phyloP scores from a whole-genome alignment of 2,329 filamentous ascomycete genomes.

The Venturia carpophila region DNA sequence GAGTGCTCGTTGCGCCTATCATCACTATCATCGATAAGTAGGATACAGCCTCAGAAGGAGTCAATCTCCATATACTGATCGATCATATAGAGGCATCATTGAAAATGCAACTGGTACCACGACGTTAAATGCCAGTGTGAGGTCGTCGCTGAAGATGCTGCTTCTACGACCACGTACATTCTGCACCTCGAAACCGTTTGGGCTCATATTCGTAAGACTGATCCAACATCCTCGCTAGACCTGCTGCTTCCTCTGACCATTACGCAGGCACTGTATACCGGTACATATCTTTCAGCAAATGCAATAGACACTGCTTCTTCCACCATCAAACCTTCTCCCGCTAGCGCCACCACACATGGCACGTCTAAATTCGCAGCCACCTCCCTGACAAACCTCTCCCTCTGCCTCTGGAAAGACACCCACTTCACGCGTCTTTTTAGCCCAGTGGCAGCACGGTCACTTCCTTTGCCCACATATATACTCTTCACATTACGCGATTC shows the following conservation, averaged over 20 bases:
- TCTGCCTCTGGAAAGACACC: conserved; percentile 86
- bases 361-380: conserved; percentile 74
- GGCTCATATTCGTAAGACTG: conserved; percentile 47
- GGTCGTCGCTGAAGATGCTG: conserved; percentile 49
- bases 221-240: neutral
- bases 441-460: conserved; percentile 43
- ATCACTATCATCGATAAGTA: conserved; percentile 86
- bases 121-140: conserved; percentile 53
- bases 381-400: conserved; percentile 70
- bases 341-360: conserved; percentile 59
- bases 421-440: conserved; percentile 79
- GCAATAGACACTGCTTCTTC: conserved; percentile 70
- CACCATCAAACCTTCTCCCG: conserved; percentile 43
- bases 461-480: conserved; percentile 63
- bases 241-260: conserved; percentile 26
- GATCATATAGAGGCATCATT: conserved; percentile 60
- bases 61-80: neutral
- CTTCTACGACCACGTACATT: conserved; percentile 53
- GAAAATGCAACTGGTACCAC: conserved; percentile 68
- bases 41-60: conserved; percentile 21
- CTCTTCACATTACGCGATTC: conserved; percentile 79
- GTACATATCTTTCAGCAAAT: conserved; percentile 87
- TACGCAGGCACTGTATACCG: conserved; percentile 62
- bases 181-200: conserved; percentile 58
- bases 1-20: conserved; percentile 68